Conservation (phyloP, 2,329 filamentous ascomycete species). For the Monosporascus sp. region DNA sequence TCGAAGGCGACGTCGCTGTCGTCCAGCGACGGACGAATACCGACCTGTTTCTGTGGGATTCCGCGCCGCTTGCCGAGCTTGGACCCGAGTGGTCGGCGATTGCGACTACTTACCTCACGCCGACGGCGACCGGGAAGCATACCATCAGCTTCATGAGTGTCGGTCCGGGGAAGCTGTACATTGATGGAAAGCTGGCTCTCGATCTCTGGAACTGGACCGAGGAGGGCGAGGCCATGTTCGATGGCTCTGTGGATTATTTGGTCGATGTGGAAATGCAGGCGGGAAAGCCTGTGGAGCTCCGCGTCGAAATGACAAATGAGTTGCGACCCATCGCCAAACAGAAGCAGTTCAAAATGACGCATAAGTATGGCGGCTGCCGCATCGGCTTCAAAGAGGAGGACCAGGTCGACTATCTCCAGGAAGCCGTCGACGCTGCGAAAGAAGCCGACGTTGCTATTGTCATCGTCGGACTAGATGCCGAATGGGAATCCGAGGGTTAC, state of each 20-base stretch:
- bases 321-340: conserved; percentile 57
- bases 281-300: conserved; percentile 53
- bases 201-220: conserved; percentile 67
- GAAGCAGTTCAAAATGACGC: conserved; percentile 48
- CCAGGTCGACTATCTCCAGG: conserved; percentile 54
- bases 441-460: conserved; percentile 62
- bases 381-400: conserved; percentile 67
- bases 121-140: conserved; percentile 54
- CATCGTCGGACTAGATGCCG: conserved; percentile 63
- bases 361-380: conserved; percentile 66
- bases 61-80: conserved; percentile 53
- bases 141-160: conserved; percentile 64
- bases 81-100: conserved; percentile 60
- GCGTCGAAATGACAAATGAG: conserved; percentile 62
- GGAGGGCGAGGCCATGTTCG: conserved; percentile 66
- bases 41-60: conserved; percentile 67
- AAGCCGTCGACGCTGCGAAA: conserved; percentile 57
- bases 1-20: conserved; percentile 50
- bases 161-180: conserved; percentile 55
- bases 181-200: conserved; percentile 54
- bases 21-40: conserved; percentile 57
- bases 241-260: conserved; percentile 59
- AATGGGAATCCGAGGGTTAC: conserved; percentile 73
- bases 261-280: conserved; percentile 56
- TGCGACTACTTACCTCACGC: conserved; percentile 54